Conservation (phyloP, 73 alveolate species). For the Breviolum minutum region DNA sequence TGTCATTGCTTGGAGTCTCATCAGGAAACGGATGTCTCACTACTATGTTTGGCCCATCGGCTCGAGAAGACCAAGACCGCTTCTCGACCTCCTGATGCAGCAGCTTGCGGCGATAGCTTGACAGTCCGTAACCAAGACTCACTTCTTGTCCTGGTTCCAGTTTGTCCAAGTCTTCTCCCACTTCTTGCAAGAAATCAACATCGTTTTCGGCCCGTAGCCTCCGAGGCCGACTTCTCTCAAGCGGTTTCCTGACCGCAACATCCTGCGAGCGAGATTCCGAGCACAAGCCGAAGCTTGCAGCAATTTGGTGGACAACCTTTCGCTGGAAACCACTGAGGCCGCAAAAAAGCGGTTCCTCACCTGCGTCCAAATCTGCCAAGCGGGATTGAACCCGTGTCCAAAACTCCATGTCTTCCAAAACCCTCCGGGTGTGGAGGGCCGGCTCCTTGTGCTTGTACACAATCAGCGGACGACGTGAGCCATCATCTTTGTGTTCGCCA, state of each 20-base stretch:
- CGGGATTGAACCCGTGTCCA: constrained; percentile 16
- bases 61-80: constrained; percentile 17
- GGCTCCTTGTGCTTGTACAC: not conserved
- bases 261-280: not conserved
- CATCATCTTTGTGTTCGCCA: constrained; percentile 43
- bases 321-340: constrained; percentile 31
- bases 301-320: constrained; percentile 9
- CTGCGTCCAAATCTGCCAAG: constrained; percentile 24
- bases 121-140: not conserved
- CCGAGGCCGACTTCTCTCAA: not conserved
- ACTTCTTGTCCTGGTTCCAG: constrained; percentile 2
- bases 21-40: not conserved
- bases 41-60: not conserved
- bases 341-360: constrained; percentile 7
- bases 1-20: not conserved
- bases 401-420: constrained; percentile 2
- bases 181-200: constrained; percentile 13
- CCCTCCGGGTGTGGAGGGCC: not conserved
- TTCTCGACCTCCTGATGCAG: constrained; percentile 28
- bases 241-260: not conserved
- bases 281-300: not conserved
- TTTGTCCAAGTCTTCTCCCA: not conserved
- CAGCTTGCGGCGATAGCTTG: constrained; percentile 18
- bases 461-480: constrained; percentile 55
- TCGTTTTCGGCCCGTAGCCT: not conserved